Conservation (phyloP, 345 rosid genomes). For the Eucalyptus camaldulensis region DNA sequence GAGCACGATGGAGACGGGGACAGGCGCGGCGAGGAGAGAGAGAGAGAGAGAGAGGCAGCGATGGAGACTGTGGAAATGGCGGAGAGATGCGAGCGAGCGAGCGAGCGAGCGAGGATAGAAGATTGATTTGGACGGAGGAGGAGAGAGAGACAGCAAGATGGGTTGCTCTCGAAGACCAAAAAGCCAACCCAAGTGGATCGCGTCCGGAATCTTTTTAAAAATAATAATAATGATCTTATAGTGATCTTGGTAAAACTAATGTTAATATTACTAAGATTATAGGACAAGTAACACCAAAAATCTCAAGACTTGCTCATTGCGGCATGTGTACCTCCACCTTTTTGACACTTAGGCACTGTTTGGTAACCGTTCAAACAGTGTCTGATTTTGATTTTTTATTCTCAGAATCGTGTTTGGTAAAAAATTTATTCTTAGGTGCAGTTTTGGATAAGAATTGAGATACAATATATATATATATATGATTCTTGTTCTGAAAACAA, state of each 20-base stretch:
- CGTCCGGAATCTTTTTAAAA: not conserved
- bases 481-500: no score
- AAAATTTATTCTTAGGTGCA: accelerated
- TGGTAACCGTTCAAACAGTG: accelerated
- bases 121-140: not conserved
- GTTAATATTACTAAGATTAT: not conserved
- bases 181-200: not conserved
- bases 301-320: no score
- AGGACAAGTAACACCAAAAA: no score
- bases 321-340: no score
- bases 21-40: not conserved
- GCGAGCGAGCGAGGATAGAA: not conserved
- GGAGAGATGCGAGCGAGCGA: not conserved
- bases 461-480: no score
- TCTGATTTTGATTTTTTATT: no score
- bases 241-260: not conserved
- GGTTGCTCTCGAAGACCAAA: not conserved
- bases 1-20: not conserved
- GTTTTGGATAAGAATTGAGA: no score
- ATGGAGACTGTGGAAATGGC: not conserved
- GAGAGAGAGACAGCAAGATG: not conserved
- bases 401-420: accelerated
- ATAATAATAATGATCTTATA: not conserved
- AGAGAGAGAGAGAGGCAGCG: not conserved
- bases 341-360: no score